These are phyloP conservation scores for Pichia rugopelliculosa DNA, from an alignment of 805 yeast genomes.

Conservation along the genomic window DNA sequence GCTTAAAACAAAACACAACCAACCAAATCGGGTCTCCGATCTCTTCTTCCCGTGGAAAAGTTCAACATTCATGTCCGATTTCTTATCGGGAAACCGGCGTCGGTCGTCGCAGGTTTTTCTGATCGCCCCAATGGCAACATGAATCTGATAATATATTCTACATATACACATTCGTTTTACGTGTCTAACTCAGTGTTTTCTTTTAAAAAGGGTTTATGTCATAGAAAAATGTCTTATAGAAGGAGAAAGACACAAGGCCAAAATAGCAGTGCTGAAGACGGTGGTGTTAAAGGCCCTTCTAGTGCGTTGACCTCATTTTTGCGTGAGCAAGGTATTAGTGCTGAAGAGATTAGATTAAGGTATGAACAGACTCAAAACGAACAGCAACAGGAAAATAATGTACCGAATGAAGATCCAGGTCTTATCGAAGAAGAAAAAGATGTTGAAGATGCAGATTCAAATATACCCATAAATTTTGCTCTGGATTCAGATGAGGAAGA, in stretches of 20 bases:
- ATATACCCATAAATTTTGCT: slow-evolving; percentile 1
- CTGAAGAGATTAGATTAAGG: slow-evolving; percentile 60
- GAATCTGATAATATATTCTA: neutral
- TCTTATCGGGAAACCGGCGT: neutral
- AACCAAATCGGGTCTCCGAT: neutral
- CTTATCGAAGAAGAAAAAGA: slow-evolving; percentile 11
- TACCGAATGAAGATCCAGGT: slow-evolving; percentile 18
- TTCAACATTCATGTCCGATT: neutral
- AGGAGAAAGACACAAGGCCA: slow-evolving; percentile 13
- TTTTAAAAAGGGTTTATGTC: too few species aligned
- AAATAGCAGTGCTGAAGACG: slow-evolving; percentile 1
- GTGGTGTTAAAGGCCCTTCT: slow-evolving; percentile 50
- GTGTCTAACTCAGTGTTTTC: neutral
- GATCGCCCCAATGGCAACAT: neutral
- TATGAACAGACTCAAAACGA: slow-evolving; percentile 26
- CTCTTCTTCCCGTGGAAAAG: neutral
- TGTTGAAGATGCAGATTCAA: slow-evolving; percentile 19
- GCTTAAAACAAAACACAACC: too few species aligned
- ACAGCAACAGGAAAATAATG: slow-evolving; percentile 27
- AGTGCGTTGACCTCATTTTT: slow-evolving; percentile 87
- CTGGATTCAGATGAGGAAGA: slow-evolving; percentile 14
- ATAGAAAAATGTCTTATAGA: slow-evolving; percentile 19
- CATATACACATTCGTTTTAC: neutral
- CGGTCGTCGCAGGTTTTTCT: neutral
- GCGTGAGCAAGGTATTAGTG: slow-evolving; percentile 81